These are phyloP conservation scores for Pueraria montana DNA, from an alignment of 306 rosid species.

Conservation along the genomic window DNA sequence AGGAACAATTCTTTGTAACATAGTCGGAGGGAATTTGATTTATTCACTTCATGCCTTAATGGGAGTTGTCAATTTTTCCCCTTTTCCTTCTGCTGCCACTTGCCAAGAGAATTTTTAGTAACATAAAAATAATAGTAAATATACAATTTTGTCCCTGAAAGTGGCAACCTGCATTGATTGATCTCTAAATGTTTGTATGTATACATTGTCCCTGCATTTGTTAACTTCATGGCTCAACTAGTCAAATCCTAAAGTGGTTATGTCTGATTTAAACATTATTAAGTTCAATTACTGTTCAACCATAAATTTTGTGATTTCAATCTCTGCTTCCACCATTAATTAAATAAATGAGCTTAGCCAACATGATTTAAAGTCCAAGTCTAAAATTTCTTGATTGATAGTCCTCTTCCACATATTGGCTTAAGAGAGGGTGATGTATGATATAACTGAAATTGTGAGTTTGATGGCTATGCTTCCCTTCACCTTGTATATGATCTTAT, in stretches of 20 bases:
- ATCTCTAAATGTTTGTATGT: background rate
- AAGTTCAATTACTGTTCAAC: too few species aligned
- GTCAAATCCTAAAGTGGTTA: too few species aligned
- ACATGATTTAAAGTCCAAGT: too few species aligned
- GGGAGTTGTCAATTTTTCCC: background rate
- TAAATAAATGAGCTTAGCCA: too few species aligned
- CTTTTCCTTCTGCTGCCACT: slow-evolving; percentile 15
- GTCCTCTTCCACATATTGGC: too few species aligned
- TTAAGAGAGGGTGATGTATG: too few species aligned
- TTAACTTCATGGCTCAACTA: background rate
- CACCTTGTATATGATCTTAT: background rate
- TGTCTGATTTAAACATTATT: too few species aligned
- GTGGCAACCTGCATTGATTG: background rate
- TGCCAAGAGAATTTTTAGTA: slow-evolving; percentile 22
- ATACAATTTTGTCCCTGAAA: background rate
- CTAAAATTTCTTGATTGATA: too few species aligned
- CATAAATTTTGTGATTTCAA: too few species aligned
- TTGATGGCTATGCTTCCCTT: background rate
- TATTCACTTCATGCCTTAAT: background rate
- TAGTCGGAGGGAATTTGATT: slow-evolving; percentile 18
- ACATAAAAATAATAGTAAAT: background rate
- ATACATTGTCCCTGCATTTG: background rate
- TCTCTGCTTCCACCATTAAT: too few species aligned
- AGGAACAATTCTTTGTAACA: background rate
- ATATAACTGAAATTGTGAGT: too few species aligned